These are phyloP conservation scores for Aspergillus felis DNA, from an alignment of 2,329 filamentous ascomycete genomes.

Conservation along the genomic window DNA sequence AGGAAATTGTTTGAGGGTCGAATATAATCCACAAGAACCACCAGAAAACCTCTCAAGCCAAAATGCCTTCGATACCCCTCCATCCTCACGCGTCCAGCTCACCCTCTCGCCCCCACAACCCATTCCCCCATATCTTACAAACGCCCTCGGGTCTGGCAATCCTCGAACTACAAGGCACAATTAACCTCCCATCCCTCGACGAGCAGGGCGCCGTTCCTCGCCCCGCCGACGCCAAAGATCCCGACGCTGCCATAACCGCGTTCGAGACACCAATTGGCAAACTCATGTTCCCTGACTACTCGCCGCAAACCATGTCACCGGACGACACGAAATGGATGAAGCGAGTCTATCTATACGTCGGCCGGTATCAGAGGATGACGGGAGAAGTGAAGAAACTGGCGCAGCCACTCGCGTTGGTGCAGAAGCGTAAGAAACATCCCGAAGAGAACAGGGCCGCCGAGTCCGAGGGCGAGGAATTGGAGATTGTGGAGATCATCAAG, in stretches of 20 bases:
- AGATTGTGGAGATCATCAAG: conserved; percentile 82
- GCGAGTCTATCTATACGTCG: conserved; percentile 80
- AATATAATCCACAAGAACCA: background rate
- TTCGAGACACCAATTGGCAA: conserved; percentile 61
- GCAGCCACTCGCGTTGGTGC: conserved; percentile 74
- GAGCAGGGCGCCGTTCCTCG: background rate
- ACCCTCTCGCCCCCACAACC: conserved; percentile 38
- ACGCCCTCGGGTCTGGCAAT: conserved; percentile 87
- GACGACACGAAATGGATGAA: conserved; percentile 79
- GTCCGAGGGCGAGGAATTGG: conserved; percentile 50
- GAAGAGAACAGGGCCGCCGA: conserved; percentile 16
- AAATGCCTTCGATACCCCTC: conserved; percentile 43
- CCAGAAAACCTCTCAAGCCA: conserved; percentile 1
- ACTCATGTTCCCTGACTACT: conserved; percentile 74
- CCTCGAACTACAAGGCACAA: conserved; percentile 85
- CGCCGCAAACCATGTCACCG: conserved; percentile 43
- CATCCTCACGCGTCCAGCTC: conserved; percentile 23
- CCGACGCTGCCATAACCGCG: conserved; percentile 10
- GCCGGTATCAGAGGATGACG: conserved; percentile 79
- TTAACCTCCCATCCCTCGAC: conserved; percentile 63
- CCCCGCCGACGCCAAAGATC: conserved; percentile 5
- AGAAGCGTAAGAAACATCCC: conserved; percentile 44
- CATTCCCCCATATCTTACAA: conserved; percentile 77
- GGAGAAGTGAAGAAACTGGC: conserved; percentile 86
- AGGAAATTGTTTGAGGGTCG: background rate